Percentiles rank a stretch among this genome's conserved stretches.
Evolutionary conservation across 2,329 filamentous ascomycete species (phyloP).

Genomic region (Phialophora tarda): DNA sequence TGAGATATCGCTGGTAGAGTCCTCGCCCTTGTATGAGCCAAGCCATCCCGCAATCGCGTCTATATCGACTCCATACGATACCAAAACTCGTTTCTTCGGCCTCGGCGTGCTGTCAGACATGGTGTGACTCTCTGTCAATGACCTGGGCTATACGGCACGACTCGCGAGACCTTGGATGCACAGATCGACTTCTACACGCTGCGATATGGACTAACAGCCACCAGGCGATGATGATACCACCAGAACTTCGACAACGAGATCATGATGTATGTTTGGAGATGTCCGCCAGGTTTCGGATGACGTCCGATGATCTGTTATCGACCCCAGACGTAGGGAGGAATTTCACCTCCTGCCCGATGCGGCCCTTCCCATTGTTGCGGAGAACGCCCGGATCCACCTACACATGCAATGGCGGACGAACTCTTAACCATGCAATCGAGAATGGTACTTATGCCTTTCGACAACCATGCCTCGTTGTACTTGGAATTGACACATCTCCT

Average conservation of each 20-base stretch:
- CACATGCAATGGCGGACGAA: not conserved
- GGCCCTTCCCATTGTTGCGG: not conserved
- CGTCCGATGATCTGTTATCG: conserved; percentile 4
- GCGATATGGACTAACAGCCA: not conserved
- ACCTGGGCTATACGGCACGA: not conserved
- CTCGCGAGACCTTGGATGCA: too few species aligned
- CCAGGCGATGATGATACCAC: not conserved
- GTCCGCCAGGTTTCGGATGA: conserved; percentile 14
- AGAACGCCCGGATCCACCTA: not conserved
- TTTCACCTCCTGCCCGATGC: not conserved
- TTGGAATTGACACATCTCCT: not conserved
- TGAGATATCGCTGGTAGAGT: conserved; percentile 73
- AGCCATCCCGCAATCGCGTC: conserved; percentile 78
- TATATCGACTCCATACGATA: conserved; percentile 72
- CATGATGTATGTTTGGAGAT: conserved; percentile 12
- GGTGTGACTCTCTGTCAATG: not conserved
- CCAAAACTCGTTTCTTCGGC: conserved; percentile 58
- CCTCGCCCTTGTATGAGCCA: conserved; percentile 74
- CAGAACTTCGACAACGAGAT: not conserved
- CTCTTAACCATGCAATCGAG: not conserved
- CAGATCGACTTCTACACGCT: not conserved
- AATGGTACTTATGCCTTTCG: not conserved
- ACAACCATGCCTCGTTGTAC: not conserved
- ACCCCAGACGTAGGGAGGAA: not conserved
- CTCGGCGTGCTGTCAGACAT: conserved; percentile 12